A percentile compares a stretch with the other conserved stretches of the same genome.
phyloP scores from a whole-genome alignment of 148 eudicot species.

The Chenopodium quinoa region DNA sequence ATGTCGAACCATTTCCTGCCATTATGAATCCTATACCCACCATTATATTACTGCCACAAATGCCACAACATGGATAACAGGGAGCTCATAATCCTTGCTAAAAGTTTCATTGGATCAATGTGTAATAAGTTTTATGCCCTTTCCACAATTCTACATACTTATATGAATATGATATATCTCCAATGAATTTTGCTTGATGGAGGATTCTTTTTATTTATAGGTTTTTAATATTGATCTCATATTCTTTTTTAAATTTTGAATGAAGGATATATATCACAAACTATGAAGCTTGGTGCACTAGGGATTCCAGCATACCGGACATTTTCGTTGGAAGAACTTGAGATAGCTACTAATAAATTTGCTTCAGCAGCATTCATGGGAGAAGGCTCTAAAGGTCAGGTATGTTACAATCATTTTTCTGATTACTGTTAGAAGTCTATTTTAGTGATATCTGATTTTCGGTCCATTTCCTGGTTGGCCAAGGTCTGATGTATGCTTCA shows the following conservation, averaged over 20 bases:
- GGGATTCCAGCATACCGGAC: conserved; percentile 73
- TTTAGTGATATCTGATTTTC: no score
- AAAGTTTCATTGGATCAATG: neutral
- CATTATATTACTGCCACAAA: no score
- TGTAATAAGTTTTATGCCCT: neutral
- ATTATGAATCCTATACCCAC: no score
- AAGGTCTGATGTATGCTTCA: no score
- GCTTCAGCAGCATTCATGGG: conserved; percentile 71
- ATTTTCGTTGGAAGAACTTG: conserved; percentile 82
- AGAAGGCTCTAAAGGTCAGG: conserved; percentile 87
- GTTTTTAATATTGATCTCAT: neutral
- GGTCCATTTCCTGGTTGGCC: no score
- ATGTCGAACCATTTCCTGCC: neutral
- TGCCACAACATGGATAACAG: neutral
- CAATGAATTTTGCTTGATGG: neutral
- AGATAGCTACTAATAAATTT: conserved; percentile 76
- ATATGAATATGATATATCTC: neutral
- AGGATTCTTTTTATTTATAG: neutral
- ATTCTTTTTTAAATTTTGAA: neutral
- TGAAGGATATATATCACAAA: conserved; percentile 76
- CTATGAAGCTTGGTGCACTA: conserved; percentile 77
- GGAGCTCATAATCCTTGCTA: neutral
- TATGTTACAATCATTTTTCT: conserved; percentile 24
- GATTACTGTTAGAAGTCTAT: neutral
- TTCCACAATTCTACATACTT: neutral